Evolutionary conservation across 768 basidiomycete genomes (phyloP).

Genomic region (Sarcodon aspratus): DNA sequence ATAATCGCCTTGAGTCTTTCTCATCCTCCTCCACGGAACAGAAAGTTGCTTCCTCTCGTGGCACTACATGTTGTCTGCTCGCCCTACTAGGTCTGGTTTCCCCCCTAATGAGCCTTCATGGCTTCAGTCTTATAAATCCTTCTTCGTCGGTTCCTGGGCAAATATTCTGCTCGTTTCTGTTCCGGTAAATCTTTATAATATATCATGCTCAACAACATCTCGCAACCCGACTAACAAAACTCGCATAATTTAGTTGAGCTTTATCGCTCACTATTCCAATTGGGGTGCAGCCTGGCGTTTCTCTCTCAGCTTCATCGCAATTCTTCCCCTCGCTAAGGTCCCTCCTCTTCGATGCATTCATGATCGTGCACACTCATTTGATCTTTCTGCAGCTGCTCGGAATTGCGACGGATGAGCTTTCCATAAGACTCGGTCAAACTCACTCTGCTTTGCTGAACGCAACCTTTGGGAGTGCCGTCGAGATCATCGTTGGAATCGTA

Average conservation of each 20-base stretch:
- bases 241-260: constrained; percentile 27
- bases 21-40: no score
- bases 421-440: constrained; percentile 44
- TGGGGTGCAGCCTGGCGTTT: constrained; percentile 77
- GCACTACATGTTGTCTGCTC: no score
- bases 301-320: constrained; percentile 67
- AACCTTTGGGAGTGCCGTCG: no score
- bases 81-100: constrained; percentile 30
- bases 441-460: constrained; percentile 54
- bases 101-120: no score
- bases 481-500: no score
- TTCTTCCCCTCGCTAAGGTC: constrained; percentile 82
- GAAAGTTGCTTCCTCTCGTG: no score
- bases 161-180: constrained; percentile 75
- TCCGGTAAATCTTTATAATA: constrained; percentile 43
- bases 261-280: constrained; percentile 46
- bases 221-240: no score
- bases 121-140: constrained; percentile 42
- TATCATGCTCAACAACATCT: no score
- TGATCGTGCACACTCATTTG: no score
- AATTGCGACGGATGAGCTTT: background rate
- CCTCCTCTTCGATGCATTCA: constrained; percentile 3
- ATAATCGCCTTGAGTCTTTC: no score
- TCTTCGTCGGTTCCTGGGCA: constrained; percentile 55
- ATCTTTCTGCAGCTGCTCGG: background rate